Percentiles rank a stretch among this genome's conserved stretches.
phyloP scores from a whole-genome alignment of 306 rosid genomes.

The Vachellia collinsii region DNA sequence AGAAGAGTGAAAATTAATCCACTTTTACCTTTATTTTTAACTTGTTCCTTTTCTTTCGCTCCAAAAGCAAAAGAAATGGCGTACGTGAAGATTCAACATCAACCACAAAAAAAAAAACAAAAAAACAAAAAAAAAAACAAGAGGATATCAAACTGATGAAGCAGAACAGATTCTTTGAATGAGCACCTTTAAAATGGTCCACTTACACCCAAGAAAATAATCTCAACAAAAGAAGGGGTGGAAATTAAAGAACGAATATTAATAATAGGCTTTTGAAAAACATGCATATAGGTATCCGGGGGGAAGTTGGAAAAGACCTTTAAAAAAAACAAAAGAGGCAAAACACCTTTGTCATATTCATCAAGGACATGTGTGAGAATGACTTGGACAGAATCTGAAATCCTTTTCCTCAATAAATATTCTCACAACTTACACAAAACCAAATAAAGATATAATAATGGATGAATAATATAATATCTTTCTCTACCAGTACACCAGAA shows the following conservation, averaged over 20 bases:
- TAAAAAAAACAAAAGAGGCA: neutral
- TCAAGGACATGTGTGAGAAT: neutral
- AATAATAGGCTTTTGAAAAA: neutral
- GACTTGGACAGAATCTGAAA: neutral
- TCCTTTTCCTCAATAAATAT: neutral
- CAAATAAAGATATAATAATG: neutral
- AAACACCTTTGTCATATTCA: neutral
- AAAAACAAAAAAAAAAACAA: too few species aligned
- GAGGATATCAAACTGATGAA: slow-evolving; percentile 1
- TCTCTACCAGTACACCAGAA: neutral
- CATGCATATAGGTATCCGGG: neutral
- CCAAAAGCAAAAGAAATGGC: neutral
- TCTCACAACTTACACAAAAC: neutral
- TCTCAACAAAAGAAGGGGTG: too few species aligned
- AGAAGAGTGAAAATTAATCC: too few species aligned
- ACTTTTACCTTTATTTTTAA: too few species aligned
- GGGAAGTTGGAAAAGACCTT: neutral
- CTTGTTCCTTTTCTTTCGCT: neutral
- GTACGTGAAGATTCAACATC: neutral
- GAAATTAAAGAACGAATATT: too few species aligned
- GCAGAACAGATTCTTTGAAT: neutral
- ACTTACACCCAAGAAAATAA: neutral
- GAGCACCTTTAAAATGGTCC: neutral
- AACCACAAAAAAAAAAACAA: neutral
- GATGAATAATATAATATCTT: neutral